Evolutionary conservation across 2,329 filamentous ascomycete genomes (phyloP), one percentile per base, ranked within the genome.

Genomic region (Cercospora sesami): DNA sequence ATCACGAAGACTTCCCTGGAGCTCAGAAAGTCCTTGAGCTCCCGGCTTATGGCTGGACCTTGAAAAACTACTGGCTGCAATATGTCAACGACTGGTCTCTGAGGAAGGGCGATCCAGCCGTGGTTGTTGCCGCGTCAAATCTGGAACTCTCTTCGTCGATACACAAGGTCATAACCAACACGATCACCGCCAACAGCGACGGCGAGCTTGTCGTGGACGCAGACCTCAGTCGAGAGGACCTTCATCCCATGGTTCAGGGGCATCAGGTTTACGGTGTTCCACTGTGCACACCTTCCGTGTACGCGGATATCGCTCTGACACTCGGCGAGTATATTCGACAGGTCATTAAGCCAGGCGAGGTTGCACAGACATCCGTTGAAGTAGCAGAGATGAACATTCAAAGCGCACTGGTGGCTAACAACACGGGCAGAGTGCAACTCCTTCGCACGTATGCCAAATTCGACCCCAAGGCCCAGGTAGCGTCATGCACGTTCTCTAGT

Each of bases 1-100:
- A 85, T 71, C 85, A 88, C 73, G 77, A 81, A 10, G 81, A 84
- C 80, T 81, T 81, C 80, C 71, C 77, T 79, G 68, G 73, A 0
- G 77, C 77, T 0, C 51, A 74, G 81, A n/a, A 77, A 79, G 0
- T 69, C 39, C 75, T 89, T 2, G 78, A 84, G 42, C 77, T 90
- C 2, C 87, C 87, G 1, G 66, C 74, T 4, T 79, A 79, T 59
- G 51, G 39, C 18, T 80, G 71, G 71, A 66, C 78, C 33, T 60
- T 72, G 14, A 79, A 79, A 67, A 72, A 73, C 28, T 79, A 79
- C 71, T 80, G 78, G 78, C 72, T 79, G 26, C 69, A 75, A 39
- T 79, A 79, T 69, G 66, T 70, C 14, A 63, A 71, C 12, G 71
- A 75, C 68, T 79, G 77, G 76, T 71, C 71, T 3, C 67, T 79